Percentiles rank a stretch among this genome's conserved stretches.
Evolutionary conservation across 2,329 filamentous ascomycete genomes (phyloP).

Genomic region (Gremmenia infestans): DNA sequence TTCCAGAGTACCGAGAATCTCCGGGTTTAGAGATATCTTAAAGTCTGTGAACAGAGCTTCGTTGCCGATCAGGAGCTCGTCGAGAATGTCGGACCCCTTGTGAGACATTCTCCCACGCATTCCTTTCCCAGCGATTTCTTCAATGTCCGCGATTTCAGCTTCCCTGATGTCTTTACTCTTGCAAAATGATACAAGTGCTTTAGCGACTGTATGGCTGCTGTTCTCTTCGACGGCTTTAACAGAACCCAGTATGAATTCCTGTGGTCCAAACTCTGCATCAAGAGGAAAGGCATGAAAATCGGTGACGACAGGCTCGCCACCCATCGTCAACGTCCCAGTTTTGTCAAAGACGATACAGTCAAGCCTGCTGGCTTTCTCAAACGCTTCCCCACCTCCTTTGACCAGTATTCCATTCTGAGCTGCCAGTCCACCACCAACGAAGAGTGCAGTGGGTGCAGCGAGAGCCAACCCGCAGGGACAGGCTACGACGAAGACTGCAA

Average conservation of each 20-base stretch:
- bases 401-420: constrained; percentile 53
- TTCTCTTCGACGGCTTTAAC: constrained; percentile 61
- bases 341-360: constrained; percentile 57
- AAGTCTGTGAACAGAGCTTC: constrained; percentile 60
- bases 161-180: constrained; percentile 28
- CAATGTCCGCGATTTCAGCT: constrained; percentile 39
- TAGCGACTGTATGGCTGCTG: constrained; percentile 71
- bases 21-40: constrained; percentile 36
- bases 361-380: constrained; percentile 51
- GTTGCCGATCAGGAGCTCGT: constrained; percentile 62
- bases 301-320: constrained; percentile 64
- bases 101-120: constrained; percentile 46
- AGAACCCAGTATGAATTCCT: constrained; percentile 42
- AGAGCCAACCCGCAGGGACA: constrained; percentile 58
- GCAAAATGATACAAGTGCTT: constrained; percentile 63
- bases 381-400: constrained; percentile 55
- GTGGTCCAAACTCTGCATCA: constrained; percentile 14
- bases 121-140: constrained; percentile 69
- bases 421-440: constrained; percentile 53
- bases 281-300: constrained; percentile 21
- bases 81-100: too few species aligned
- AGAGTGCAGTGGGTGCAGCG: constrained; percentile 54
- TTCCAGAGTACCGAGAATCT: constrained; percentile 37
- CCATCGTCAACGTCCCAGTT: constrained; percentile 53
- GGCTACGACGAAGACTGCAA: constrained; percentile 55